phyloP scores from a whole-genome alignment of 106 monocot genomes.

The Allium fistulosum region DNA sequence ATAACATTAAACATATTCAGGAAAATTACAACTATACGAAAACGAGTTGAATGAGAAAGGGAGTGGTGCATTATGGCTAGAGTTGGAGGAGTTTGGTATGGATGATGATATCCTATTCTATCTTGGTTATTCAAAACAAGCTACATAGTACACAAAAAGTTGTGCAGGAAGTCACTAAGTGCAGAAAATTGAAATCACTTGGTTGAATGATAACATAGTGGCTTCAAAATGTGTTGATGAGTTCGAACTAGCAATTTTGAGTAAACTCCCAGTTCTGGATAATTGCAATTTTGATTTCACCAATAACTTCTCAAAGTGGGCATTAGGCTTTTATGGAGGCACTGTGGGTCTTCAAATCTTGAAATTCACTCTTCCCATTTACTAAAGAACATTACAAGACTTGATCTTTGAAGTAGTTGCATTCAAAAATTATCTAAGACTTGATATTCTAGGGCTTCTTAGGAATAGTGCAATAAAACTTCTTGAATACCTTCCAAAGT shows the following conservation, averaged over 20 bases:
- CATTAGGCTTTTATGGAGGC: constrained; percentile 80
- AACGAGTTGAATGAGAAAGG: constrained; percentile 44
- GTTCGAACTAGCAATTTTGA: constrained; percentile 41
- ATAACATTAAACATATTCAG: constrained; percentile 11
- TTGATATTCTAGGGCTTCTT: constrained; percentile 90
- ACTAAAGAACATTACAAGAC: constrained; percentile 39
- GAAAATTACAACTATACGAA: constrained; percentile 47
- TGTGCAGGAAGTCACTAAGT: constrained; percentile 58
- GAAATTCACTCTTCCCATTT: constrained; percentile 2
- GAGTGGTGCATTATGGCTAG: constrained; percentile 56
- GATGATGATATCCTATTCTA: constrained; percentile 71
- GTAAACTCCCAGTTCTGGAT: constrained; percentile 55
- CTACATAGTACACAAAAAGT: constrained; percentile 53
- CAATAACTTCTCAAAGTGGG: constrained; percentile 58
- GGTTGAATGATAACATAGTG: constrained; percentile 90
- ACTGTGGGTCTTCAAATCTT: constrained; percentile 56
- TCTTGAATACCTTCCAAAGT: constrained; percentile 54
- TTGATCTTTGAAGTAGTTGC: constrained; percentile 78
- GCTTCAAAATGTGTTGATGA: constrained; percentile 22
- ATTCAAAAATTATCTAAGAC: constrained; percentile 44
- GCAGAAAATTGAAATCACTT: constrained; percentile 58
- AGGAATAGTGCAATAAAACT: constrained; percentile 68
- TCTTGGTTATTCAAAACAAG: constrained; percentile 77
- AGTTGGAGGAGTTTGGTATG: constrained; percentile 87
- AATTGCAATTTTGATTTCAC: constrained; percentile 82